Percentiles rank a stretch among this genome's conserved stretches.
Conservation (phyloP, 169 alveolate genomes). For the Theileria orientalis region DNA sequence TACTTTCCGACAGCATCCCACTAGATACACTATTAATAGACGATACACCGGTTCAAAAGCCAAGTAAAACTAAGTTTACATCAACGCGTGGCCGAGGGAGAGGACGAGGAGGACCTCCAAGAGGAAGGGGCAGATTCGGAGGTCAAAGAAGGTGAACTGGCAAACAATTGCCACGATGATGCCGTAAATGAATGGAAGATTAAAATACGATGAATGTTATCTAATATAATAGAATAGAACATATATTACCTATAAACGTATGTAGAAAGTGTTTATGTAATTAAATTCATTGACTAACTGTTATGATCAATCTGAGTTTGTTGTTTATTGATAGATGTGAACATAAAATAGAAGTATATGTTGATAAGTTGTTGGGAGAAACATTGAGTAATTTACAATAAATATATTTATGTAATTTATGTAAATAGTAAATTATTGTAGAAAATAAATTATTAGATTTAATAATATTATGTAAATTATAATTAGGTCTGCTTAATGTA, state of each 20-base stretch:
- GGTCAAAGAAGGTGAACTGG: conserved; percentile 24
- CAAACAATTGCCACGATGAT: neutral
- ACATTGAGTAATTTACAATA: neutral
- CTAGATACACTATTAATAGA: conserved; percentile 94
- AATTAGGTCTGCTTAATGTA: too few species aligned
- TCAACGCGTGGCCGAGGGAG: conserved; percentile 64
- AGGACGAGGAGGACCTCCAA: conserved; percentile 67
- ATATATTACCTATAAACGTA: too few species aligned
- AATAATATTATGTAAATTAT: neutral
- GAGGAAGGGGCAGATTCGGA: conserved; percentile 68
- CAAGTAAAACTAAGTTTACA: conserved; percentile 70
- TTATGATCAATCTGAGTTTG: neutral
- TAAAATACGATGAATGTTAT: too few species aligned
- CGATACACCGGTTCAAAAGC: conserved; percentile 90
- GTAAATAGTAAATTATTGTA: too few species aligned
- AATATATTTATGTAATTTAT: neutral
- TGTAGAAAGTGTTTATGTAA: neutral
- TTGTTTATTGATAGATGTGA: neutral
- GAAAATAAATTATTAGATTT: neutral
- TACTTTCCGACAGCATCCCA: conserved; percentile 93
- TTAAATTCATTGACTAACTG: neutral
- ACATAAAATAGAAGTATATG: too few species aligned
- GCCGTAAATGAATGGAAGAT: too few species aligned
- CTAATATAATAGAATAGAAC: too few species aligned
- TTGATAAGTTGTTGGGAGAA: neutral